Conservation (phyloP, 1,139 yeast species). For the Kodamaea sp. region DNA sequence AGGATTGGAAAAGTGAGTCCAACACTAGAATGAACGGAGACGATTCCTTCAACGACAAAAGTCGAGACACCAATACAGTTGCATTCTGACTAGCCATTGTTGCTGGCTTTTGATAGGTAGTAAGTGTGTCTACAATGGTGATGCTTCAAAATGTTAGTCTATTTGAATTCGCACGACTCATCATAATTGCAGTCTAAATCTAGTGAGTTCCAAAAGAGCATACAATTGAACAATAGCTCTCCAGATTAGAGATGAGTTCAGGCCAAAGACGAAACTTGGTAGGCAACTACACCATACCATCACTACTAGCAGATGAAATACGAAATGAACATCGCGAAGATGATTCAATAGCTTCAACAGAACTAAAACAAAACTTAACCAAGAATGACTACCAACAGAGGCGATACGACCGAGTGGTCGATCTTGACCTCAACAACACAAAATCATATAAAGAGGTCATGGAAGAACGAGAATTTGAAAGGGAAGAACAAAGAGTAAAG, state of each 20-base stretch:
- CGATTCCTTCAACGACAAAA: conserved; percentile 66
- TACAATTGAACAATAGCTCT: no score
- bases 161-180: conserved; percentile 15
- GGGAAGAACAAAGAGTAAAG: conserved; percentile 30
- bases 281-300: conserved; percentile 37
- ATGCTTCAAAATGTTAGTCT: neutral
- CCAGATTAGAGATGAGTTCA: no score
- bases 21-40: conserved; percentile 70
- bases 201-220: no score
- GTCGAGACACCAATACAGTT: conserved; percentile 57
- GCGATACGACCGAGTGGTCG: conserved; percentile 25
- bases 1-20: conserved; percentile 73
- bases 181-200: no score
- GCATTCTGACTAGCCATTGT: conserved; percentile 53
- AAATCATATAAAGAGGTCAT: conserved; percentile 38
- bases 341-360: conserved; percentile 28
- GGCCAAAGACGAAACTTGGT: conserved; percentile 23
- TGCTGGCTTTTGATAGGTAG: no score
- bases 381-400: conserved; percentile 22
- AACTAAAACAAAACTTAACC: conserved; percentile 21
- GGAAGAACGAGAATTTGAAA: conserved; percentile 34
- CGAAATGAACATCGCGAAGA: conserved; percentile 34
- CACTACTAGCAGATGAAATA: conserved; percentile 26
- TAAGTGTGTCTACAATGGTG: neutral
- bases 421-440: conserved; percentile 22